These are phyloP conservation scores for Nidularia pulvinata DNA, from an alignment of 768 basidiomycete genomes.

Conservation along the genomic window DNA sequence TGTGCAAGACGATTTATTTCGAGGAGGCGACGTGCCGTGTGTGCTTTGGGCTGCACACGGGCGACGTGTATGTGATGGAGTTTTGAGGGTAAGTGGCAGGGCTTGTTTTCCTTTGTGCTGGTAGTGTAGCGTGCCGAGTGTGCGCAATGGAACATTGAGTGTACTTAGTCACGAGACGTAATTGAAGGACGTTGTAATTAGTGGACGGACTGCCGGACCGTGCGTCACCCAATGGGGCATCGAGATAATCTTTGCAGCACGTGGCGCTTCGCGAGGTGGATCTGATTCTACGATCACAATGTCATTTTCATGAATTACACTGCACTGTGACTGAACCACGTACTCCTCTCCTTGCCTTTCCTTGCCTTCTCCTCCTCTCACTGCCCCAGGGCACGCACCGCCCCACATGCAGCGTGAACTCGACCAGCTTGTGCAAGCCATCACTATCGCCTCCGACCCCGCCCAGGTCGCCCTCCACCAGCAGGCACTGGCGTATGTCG, in stretches of 20 bases:
- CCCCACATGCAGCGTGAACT: constrained; percentile 70
- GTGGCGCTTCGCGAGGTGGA: no score
- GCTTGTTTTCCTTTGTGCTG: no score
- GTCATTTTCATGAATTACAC: background rate
- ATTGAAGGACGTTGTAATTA: no score
- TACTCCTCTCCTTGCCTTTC: background rate
- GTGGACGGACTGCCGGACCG: no score
- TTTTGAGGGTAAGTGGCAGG: constrained; percentile 15
- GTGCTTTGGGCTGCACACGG: constrained; percentile 48
- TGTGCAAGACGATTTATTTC: constrained; percentile 46
- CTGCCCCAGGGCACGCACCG: background rate
- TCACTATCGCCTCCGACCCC: constrained; percentile 86
- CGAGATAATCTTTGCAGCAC: no score
- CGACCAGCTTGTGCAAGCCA: constrained; percentile 80
- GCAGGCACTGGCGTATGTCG: constrained; percentile 85
- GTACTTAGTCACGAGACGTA: no score
- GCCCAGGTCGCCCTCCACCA: constrained; percentile 71
- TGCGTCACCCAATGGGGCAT: no score
- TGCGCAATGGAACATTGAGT: no score
- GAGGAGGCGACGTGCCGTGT: constrained; percentile 57
- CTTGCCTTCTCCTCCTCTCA: background rate
- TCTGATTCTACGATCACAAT: no score
- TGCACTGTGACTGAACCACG: no score
- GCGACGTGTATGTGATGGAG: constrained; percentile 49
- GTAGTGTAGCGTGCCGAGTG: no score